Percentiles rank a stretch among this genome's conserved stretches.
These are phyloP conservation scores for Verruconis gallopava DNA, from an alignment of 2,329 filamentous ascomycete species.

Conservation along the genomic window DNA sequence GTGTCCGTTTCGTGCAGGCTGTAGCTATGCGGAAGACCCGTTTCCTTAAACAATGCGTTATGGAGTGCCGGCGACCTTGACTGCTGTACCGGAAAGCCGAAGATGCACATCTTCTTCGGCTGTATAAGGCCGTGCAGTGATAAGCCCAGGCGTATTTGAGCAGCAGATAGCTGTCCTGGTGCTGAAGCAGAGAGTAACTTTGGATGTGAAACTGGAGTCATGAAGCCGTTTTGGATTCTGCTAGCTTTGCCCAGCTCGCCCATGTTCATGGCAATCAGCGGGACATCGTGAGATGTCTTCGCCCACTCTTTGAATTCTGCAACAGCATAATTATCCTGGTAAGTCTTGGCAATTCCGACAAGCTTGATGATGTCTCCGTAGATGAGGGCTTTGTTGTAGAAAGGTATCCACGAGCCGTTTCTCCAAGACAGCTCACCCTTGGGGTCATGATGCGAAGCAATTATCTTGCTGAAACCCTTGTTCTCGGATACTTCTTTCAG, in stretches of 20 bases:
- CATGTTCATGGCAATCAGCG: slow-evolving; percentile 95
- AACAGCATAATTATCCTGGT: slow-evolving; percentile 80
- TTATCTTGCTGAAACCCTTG: slow-evolving; percentile 67
- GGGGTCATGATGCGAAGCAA: slow-evolving; percentile 92
- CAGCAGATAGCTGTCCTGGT: slow-evolving; percentile 81
- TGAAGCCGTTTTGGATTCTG: slow-evolving; percentile 78
- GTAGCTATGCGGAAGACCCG: slow-evolving; percentile 79
- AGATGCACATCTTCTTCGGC: slow-evolving; percentile 67
- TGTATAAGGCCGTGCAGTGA: slow-evolving; percentile 68
- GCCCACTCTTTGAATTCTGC: slow-evolving; percentile 66
- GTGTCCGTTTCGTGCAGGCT: slow-evolving; percentile 59
- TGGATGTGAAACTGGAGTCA: slow-evolving; percentile 89
- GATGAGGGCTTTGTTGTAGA: slow-evolving; percentile 81
- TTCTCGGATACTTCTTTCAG: slow-evolving; percentile 55
- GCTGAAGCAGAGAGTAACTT: slow-evolving; percentile 84
- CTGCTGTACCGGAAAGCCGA: slow-evolving; percentile 70
- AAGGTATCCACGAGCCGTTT: slow-evolving; percentile 81
- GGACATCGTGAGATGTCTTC: slow-evolving; percentile 56
- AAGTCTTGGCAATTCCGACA: slow-evolving; percentile 60
- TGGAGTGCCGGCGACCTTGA: slow-evolving; percentile 83
- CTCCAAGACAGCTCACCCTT: slow-evolving; percentile 68
- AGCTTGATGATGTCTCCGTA: slow-evolving; percentile 92
- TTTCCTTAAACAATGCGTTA: slow-evolving; percentile 65
- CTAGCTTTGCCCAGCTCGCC: slow-evolving; percentile 75
- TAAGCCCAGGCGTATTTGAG: slow-evolving; percentile 71